Evolutionary conservation across 2,329 filamentous ascomycete genomes (phyloP).

Genomic region (Helotiales sp.): DNA sequence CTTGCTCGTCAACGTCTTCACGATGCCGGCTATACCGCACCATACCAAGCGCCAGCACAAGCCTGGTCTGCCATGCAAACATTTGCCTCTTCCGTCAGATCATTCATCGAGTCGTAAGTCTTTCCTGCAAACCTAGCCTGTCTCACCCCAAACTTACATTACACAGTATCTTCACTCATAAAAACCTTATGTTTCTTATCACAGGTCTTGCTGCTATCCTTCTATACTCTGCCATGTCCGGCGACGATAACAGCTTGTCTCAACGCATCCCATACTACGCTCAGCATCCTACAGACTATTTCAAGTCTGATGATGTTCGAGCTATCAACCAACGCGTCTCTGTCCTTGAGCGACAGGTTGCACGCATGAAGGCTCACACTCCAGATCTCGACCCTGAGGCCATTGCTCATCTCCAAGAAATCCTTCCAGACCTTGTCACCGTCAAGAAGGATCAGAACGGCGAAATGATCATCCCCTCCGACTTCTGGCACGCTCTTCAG

Average conservation of each 20-base stretch:
- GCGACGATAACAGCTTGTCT: conserved; percentile 1
- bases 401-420: conserved; percentile 40
- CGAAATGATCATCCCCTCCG: conserved; percentile 52
- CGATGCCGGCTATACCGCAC: background rate
- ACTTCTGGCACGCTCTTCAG: conserved; percentile 66
- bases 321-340: conserved; percentile 25
- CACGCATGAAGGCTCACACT: conserved; percentile 8
- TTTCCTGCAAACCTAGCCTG: background rate
- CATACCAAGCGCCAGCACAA: background rate
- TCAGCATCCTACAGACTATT: conserved; percentile 18
- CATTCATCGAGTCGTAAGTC: background rate
- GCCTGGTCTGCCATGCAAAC: background rate
- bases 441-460: conserved; percentile 54
- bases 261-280: conserved; percentile 27
- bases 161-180: background rate
- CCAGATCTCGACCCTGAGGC: conserved; percentile 35
- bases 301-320: conserved; percentile 22
- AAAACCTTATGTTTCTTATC: background rate
- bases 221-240: background rate
- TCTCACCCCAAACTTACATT: background rate
- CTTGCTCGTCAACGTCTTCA: background rate
- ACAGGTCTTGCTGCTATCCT: background rate
- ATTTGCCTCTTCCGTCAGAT: background rate
- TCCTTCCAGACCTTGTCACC: conserved; percentile 58
- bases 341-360: conserved; percentile 26